Percentiles rank a stretch among this genome's conserved stretches.
Conservation (phyloP, 305 asterid genomes). For the Solanum hybrid region DNA sequence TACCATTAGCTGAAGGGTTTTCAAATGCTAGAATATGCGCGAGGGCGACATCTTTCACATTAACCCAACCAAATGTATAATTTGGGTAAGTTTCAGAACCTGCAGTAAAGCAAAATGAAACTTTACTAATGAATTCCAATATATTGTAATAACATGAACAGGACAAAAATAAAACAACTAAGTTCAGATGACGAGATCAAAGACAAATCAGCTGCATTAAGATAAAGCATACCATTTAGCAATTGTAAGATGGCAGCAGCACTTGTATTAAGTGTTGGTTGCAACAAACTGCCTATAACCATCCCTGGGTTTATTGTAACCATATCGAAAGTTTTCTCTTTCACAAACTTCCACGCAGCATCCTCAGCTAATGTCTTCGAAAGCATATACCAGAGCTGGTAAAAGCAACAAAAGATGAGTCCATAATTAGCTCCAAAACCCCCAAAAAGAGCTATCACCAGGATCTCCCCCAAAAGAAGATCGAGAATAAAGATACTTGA, state of each 20-base stretch:
- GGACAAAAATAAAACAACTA: background rate
- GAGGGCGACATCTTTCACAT: slow-evolving; percentile 50
- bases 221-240: slow-evolving; percentile 17
- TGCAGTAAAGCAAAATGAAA: slow-evolving; percentile 5
- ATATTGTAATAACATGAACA: background rate
- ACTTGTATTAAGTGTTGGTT: slow-evolving; percentile 37
- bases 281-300: slow-evolving; percentile 33
- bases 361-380: slow-evolving; percentile 38
- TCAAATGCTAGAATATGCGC: slow-evolving; percentile 54
- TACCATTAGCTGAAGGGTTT: slow-evolving; percentile 41
- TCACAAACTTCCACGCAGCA: slow-evolving; percentile 28
- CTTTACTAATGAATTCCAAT: background rate
- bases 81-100: slow-evolving; percentile 46
- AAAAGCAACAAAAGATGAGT: background rate
- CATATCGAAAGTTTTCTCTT: too few species aligned
- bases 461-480: too few species aligned
- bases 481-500: too few species aligned
- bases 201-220: background rate
- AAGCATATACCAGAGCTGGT: slow-evolving; percentile 27
- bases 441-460: background rate
- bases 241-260: slow-evolving; percentile 19
- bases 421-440: background rate
- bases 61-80: slow-evolving; percentile 33
- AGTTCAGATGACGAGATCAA: background rate
- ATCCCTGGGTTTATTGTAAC: slow-evolving; percentile 11